Base-by-base conservation (phyloP, 78 protist genomes). In the Protostelium mycophagum region DNA sequence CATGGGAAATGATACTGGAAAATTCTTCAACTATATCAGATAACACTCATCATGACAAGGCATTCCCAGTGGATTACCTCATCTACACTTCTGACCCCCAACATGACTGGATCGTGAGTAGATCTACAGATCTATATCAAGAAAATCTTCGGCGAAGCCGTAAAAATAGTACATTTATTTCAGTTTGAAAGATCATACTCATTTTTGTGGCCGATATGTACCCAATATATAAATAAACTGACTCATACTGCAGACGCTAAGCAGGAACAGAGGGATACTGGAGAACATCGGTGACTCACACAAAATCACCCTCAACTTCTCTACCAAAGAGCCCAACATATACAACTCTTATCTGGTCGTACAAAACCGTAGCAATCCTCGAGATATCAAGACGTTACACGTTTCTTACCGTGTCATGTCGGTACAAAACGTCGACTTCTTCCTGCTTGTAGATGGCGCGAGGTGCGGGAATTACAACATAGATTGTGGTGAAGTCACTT, bases 201-300 rank as follows among this genome's bases (percentile, higher is more conserved):
- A n/a, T n/a, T n/a, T n/a, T n/a, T n/a, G n/a, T n/a, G n/a, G n/a
- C n/a, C n/a, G n/a, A n/a, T n/a, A n/a, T n/a, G n/a, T n/a, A n/a
- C n/a, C n/a, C 73, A 16, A 5, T 51, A 51, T 16, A 16, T 51
- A 51, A 5, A 51, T 16, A 25, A 25, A 51, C 73, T 5, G 5
- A 51, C 73, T 51, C 73, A 51, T 51, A 5, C 73, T 5, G 5
- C 73, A 51, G 73, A 25, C 73, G 73, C 16, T 88, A 34, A 63
- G 88, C 83, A 87, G 94, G 86, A 92, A 92, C 38, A 73, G 90
- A 86, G 94, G 94, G 28, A 92, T 90, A 92, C 90, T 38, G 94
- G 90, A 83, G 86, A 91, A 36, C 94, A 88, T 85, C 91, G 94
- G 29, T 85, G 94, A 51, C 16, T 51, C 73, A 34, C 94, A 92